Evolutionary conservation across 495 filamentous ascomycete genomes (phyloP).

Genomic region (Penicillium subrubescens): DNA sequence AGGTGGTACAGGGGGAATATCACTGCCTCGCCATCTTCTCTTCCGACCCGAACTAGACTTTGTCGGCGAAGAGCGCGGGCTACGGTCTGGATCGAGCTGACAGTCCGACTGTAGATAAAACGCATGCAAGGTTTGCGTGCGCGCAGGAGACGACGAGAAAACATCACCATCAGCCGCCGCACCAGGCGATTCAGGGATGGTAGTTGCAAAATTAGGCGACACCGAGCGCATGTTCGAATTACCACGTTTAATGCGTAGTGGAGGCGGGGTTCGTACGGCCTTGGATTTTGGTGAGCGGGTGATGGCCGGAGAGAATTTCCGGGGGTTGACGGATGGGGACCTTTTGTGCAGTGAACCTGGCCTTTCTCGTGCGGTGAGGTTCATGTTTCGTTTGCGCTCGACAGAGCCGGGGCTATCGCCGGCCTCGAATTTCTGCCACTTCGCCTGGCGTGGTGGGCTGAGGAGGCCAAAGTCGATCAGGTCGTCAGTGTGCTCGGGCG

Average conservation of each 20-base stretch:
- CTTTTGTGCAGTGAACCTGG: conserved; percentile 16
- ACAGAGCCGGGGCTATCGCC: conserved; percentile 46
- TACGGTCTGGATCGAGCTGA: conserved; percentile 28
- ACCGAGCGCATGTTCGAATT: conserved; percentile 28
- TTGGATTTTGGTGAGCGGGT: conserved; percentile 27
- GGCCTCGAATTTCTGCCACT: conserved; percentile 40
- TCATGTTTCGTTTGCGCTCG: conserved; percentile 27
- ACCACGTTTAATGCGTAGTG: conserved; percentile 32
- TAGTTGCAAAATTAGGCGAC: conserved; percentile 14
- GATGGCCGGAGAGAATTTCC: conserved; percentile 19
- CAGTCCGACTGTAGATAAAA: conserved; percentile 29
- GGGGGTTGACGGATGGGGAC: conserved; percentile 21
- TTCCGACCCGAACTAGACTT: conserved; percentile 22
- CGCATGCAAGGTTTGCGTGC: conserved; percentile 16
- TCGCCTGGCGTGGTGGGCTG: conserved; percentile 30
- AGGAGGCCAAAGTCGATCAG: conserved; percentile 21
- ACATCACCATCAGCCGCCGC: conserved; percentile 13
- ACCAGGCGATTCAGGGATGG: conserved; percentile 8
- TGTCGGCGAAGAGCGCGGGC: conserved; percentile 20
- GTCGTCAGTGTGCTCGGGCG: conserved; percentile 15
- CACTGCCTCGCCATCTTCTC: conserved; percentile 29
- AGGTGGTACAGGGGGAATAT: conserved; percentile 50
- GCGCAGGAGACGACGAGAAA: conserved; percentile 31
- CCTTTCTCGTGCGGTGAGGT: conserved; percentile 16
- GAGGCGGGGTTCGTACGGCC: conserved; percentile 21